These are phyloP conservation scores for Stagonosporopsis chrysanthemi DNA, from an alignment of 2,329 filamentous ascomycete species.

Conservation along the genomic window DNA sequence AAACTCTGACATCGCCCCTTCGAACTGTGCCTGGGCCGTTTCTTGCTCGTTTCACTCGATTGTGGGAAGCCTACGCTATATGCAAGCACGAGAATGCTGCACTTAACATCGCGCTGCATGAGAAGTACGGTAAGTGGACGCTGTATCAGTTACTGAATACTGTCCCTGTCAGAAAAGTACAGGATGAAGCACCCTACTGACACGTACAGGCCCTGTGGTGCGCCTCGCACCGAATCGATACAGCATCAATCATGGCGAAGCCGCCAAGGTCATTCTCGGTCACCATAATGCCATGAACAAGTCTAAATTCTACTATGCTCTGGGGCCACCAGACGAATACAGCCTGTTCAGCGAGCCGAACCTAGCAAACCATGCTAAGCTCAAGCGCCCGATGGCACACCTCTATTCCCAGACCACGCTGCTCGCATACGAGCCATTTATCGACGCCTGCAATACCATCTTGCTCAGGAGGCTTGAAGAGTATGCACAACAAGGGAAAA, in stretches of 20 bases:
- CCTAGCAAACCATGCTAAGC: slow-evolving; percentile 43
- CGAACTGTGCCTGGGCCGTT: slow-evolving; percentile 56
- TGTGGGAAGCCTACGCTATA: slow-evolving; percentile 55
- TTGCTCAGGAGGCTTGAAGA: slow-evolving; percentile 44
- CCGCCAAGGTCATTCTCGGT: slow-evolving; percentile 16
- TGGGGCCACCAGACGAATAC: slow-evolving; percentile 20
- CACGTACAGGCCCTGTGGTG: slow-evolving; percentile 16
- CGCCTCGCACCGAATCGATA: slow-evolving; percentile 26
- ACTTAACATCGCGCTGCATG: slow-evolving; percentile 51
- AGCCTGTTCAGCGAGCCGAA: slow-evolving; percentile 51
- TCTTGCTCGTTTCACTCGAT: slow-evolving; percentile 52
- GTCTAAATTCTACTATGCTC: slow-evolving; percentile 38
- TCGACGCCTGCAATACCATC: slow-evolving; percentile 45
- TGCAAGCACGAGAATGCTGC: slow-evolving; percentile 48
- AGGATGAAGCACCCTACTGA: neutral
- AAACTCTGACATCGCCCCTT: slow-evolving; percentile 37
- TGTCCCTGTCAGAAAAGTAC: neutral
- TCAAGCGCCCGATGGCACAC: slow-evolving; percentile 46
- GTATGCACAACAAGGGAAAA: slow-evolving; percentile 25
- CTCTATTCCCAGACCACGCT: slow-evolving; percentile 51
- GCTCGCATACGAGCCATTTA: slow-evolving; percentile 50
- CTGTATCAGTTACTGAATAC: neutral
- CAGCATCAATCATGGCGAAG: slow-evolving; percentile 23
- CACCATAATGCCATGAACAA: slow-evolving; percentile 17
- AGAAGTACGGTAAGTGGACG: slow-evolving; percentile 44